Conservation (phyloP, 768 basidiomycete genomes). For the Mrakia frigida region DNA sequence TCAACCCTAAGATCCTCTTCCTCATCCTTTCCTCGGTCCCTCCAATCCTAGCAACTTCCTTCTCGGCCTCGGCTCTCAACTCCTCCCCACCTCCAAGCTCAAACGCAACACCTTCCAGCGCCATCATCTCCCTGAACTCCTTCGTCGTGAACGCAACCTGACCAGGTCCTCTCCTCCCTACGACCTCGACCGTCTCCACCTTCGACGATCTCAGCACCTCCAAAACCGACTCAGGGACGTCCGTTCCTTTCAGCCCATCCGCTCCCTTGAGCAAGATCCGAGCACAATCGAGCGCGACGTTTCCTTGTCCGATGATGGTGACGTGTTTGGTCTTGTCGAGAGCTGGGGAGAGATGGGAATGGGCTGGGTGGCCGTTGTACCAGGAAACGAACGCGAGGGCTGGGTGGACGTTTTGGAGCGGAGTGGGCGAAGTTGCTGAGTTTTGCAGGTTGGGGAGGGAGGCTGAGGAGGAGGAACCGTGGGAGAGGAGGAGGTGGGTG, state of each 20-base stretch:
- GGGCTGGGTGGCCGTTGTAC: constrained; percentile 89
- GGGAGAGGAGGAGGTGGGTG: constrained; percentile 77
- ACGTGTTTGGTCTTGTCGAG: constrained; percentile 57
- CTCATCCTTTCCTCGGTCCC: constrained; percentile 42
- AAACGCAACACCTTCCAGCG: constrained; percentile 62
- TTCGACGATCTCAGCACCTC: constrained; percentile 58
- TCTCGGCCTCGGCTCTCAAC: constrained; percentile 39
- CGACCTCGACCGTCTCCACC: constrained; percentile 71
- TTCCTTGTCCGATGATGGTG: constrained; percentile 86
- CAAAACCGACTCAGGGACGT: constrained; percentile 71
- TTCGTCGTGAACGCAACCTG: constrained; percentile 89
- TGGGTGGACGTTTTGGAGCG: constrained; percentile 54
- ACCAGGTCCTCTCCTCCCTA: constrained; percentile 78
- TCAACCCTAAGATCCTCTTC: constrained; percentile 46
- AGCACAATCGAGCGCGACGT: constrained; percentile 88
- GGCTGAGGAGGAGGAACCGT: constrained; percentile 65
- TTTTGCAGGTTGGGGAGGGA: constrained; percentile 52
- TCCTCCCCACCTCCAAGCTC: constrained; percentile 44
- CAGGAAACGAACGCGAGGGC: constrained; percentile 85
- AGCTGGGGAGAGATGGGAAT: constrained; percentile 61
- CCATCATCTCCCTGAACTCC: constrained; percentile 78
- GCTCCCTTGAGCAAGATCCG: constrained; percentile 76
- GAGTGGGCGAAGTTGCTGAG: constrained; percentile 48
- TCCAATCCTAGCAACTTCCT: constrained; percentile 33
- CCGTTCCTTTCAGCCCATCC: constrained; percentile 60